These are phyloP conservation scores for Gaeumannomyces sp. DNA, from an alignment of 2,329 filamentous ascomycete species.

Conservation along the genomic window DNA sequence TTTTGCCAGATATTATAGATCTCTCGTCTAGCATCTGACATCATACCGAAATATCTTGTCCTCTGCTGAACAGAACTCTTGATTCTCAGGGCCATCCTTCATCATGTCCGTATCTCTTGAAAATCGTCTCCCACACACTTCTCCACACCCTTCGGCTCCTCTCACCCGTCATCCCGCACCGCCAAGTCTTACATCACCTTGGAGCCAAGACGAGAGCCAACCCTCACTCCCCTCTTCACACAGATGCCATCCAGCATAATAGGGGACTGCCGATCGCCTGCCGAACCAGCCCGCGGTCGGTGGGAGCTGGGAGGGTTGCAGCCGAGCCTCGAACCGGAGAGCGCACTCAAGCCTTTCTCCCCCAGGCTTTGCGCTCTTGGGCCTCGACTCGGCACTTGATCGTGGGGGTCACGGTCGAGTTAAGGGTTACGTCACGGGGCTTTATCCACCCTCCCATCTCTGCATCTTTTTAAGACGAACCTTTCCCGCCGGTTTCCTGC, in stretches of 20 bases:
- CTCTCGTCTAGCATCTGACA: not conserved
- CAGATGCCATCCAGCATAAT: not conserved
- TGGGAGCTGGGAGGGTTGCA: not conserved
- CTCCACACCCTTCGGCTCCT: not conserved
- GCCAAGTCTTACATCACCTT: not conserved
- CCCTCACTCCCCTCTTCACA: not conserved
- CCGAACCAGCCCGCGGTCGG: too few relatives aligned
- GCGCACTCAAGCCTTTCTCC: not conserved
- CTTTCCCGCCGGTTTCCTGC: too few relatives aligned
- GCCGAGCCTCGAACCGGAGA: not conserved
- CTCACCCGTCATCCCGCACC: not conserved
- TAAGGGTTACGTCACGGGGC: not conserved
- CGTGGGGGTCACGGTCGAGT: not conserved
- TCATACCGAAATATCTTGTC: not conserved
- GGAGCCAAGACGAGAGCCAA: not conserved
- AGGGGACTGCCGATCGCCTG: not conserved
- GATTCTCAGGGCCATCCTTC: not conserved
- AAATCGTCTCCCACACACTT: too few relatives aligned
- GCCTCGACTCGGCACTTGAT: not conserved
- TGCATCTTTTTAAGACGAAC: not conserved
- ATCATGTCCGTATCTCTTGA: too few relatives aligned
- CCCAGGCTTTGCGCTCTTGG: not conserved
- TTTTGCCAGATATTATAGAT: not conserved
- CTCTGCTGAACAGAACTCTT: not conserved
- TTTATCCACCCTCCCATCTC: not conserved